Evolutionary conservation across 352 stramenopile genomes (phyloP), one percentile per base, ranked within the genome.

Genomic region (Globisporangium nunn): DNA sequence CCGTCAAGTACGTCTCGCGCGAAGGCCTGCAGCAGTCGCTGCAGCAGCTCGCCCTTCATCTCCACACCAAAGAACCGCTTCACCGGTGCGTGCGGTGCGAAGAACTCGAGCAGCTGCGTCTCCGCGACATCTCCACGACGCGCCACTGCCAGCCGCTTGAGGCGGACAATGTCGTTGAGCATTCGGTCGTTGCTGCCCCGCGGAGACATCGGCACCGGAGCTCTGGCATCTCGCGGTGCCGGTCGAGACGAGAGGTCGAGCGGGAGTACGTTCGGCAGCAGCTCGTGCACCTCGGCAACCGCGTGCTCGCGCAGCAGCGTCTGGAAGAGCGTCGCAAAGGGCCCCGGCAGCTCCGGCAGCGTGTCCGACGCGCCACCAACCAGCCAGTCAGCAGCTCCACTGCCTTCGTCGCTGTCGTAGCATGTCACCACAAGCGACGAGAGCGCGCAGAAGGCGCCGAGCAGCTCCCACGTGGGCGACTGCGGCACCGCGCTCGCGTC

Each of bases 21-120:
- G 15, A 81, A 46, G 8, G 61, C 64, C 11, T 61, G 67, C 15
- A 90, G 61, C 33, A 89, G 37, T 15, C 50, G 55, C 4, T 67
- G n/a, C 37, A 94, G 58, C 48, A 78, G 61, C 31, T 86, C 71
- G 6, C 74, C 81, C 7, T 67, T 84, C 44, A 94, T 59, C 33
- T 89, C 76, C 1, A 72, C 59, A 30, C 71, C 72, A 33, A 90
- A 90, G n/a, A 92, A 2, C n/a, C 66, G 71, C 55, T 88, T 91
- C 28, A 86, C 71, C 30, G 61, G 61, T 10, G 67, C 66, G 33
- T 74, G 61, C 1, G 54, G 53, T 3, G 44, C 56, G 48, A 73
- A 73, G 47, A 89, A 77, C 35, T 50, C 52, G 41, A 66, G 46
- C 14, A 29, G 37, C 40, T 37, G 41, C 18, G 39, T 47, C 15